phyloP scores from a whole-genome alignment of 2,329 filamentous ascomycete genomes.

The Aspergillus fumigatus region DNA sequence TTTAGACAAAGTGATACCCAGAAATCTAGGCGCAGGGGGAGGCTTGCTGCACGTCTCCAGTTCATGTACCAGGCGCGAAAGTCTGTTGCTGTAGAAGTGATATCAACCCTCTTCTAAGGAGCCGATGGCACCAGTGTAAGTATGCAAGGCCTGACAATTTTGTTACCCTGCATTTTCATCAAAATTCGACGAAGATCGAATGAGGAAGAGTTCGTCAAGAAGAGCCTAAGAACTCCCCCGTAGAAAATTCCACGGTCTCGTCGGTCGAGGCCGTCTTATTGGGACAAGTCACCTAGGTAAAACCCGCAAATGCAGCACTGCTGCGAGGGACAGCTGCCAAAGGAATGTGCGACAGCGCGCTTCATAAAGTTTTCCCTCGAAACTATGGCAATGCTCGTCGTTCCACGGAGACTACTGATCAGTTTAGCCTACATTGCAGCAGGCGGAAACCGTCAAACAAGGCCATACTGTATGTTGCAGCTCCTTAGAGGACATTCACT shows the following conservation, averaged over 20 bases:
- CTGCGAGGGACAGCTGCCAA: slow-evolving; percentile 9
- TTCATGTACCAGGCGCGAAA: not conserved
- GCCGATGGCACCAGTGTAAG: not conserved
- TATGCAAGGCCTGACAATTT: not conserved
- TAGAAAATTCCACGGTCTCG: not conserved
- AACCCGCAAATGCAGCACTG: slow-evolving; percentile 4
- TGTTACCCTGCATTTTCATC: not conserved
- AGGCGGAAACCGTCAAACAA: slow-evolving; percentile 19
- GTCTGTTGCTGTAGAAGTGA: not conserved
- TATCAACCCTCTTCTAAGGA: not conserved
- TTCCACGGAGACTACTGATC: slow-evolving; percentile 15
- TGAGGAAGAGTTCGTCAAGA: not conserved
- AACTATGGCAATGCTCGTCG: slow-evolving; percentile 6
- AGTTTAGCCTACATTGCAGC: slow-evolving; percentile 15
- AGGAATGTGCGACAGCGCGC: slow-evolving; percentile 17
- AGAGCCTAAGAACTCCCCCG: not conserved
- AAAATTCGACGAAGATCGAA: not conserved
- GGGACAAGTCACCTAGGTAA: not conserved
- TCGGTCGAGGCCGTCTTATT: not conserved
- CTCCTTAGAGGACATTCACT: not conserved
- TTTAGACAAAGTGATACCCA: not conserved
- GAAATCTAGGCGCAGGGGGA: not conserved
- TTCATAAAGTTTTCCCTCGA: slow-evolving; percentile 8
- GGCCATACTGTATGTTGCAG: not conserved
- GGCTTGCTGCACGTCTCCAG: not conserved